These are phyloP conservation scores for Cucurbita maxima DNA, from an alignment of 306 rosid species.

Conservation along the genomic window DNA sequence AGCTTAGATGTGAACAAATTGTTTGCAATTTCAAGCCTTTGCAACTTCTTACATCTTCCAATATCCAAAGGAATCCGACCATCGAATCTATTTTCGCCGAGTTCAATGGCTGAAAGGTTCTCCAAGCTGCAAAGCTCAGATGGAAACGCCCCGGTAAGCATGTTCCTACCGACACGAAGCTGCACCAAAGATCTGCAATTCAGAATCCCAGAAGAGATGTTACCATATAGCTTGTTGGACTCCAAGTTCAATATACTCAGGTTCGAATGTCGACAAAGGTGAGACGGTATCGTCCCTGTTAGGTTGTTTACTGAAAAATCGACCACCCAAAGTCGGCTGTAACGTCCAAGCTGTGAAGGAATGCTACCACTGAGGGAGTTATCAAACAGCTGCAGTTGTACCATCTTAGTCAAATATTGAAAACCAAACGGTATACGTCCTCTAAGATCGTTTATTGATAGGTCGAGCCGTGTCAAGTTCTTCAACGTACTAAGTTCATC, in stretches of 20 bases:
- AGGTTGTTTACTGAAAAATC: conserved; percentile 63
- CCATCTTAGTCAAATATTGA: conserved; percentile 40
- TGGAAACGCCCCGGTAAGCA: conserved; percentile 72
- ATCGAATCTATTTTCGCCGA: conserved; percentile 60
- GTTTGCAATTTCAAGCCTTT: conserved; percentile 75
- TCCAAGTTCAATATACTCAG: conserved; percentile 57
- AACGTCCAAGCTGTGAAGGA: conserved; percentile 55
- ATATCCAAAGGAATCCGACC: conserved; percentile 65
- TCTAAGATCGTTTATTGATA: conserved; percentile 63
- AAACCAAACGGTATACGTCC: conserved; percentile 71
- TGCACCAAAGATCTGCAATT: conserved; percentile 51
- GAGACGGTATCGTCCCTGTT: conserved; percentile 60
- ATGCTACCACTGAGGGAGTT: conserved; percentile 62
- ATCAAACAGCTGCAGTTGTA: conserved; percentile 68
- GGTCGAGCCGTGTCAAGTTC: conserved; percentile 63
- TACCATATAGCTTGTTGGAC: conserved; percentile 46
- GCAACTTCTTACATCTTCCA: conserved; percentile 51
- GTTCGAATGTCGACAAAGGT: conserved; percentile 51
- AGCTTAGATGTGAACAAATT: conserved; percentile 57
- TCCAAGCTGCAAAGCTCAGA: conserved; percentile 50
- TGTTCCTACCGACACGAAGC: conserved; percentile 49
- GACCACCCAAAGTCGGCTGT: conserved; percentile 81
- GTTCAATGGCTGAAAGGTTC: conserved; percentile 56
- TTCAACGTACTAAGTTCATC: conserved; percentile 43
- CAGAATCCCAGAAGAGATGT: conserved; percentile 51